phyloP scores from a whole-genome alignment of 2,329 filamentous ascomycete genomes.

The Alternaria longipes region DNA sequence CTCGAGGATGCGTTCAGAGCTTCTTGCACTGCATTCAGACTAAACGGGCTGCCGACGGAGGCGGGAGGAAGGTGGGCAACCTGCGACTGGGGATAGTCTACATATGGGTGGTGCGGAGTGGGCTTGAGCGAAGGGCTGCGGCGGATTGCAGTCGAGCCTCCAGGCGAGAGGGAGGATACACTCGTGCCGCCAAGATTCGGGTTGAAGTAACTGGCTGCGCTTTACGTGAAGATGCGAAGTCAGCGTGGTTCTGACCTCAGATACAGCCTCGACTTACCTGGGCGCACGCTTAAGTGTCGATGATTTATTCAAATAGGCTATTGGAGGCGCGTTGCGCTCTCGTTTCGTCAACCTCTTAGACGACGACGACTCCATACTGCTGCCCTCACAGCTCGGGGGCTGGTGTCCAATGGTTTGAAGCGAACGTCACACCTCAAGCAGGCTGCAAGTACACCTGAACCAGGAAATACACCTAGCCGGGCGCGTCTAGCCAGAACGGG shows the following conservation, averaged over 20 bases:
- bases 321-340: conserved; percentile 28
- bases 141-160: neutral
- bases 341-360: conserved; percentile 25
- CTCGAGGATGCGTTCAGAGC: conserved; percentile 27
- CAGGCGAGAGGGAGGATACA: conserved; percentile 10
- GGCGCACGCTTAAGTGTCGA: conserved; percentile 32
- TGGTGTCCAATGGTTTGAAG: conserved; percentile 5
- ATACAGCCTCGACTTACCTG: neutral
- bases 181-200: neutral
- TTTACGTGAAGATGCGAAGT: neutral
- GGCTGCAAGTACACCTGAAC: neutral
- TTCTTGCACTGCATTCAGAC: conserved; percentile 45
- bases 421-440: conserved; percentile 5
- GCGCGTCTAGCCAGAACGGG: conserved; percentile 4
- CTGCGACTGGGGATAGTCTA: conserved; percentile 9
- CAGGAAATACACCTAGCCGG: neutral
- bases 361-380: conserved; percentile 27
- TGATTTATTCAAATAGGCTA: conserved; percentile 29
- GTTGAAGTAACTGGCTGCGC: neutral
- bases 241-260: neutral
- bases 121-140: conserved; percentile 19
- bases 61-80: conserved; percentile 22
- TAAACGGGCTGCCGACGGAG: conserved; percentile 51
- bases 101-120: conserved; percentile 21
- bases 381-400: conserved; percentile 7